Base-by-base conservation (phyloP, 78 protist genomes). In the Tieghemostelium lacteum region DNA sequence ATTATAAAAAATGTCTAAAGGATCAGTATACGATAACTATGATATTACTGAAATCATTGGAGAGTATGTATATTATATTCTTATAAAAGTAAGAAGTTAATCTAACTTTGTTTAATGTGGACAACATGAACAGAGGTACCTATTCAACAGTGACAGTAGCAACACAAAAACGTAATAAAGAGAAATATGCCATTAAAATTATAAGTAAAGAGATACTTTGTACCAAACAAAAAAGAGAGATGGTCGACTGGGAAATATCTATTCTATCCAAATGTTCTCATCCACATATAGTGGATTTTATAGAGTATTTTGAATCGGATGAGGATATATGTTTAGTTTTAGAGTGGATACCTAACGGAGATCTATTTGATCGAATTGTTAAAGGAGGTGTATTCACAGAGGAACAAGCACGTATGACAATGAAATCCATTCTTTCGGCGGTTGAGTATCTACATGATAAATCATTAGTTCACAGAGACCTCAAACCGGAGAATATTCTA, bases 401-500 rank as follows among this genome's bases (percentile, higher is more conserved):
- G 73, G 86, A 73, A 39, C 85, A 69, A 45, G 88, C 95, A 63
- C 8, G 57, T 31, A 28, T 37, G 36, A 63, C 92, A 55, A 88
- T 93, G 80, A 74, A 49, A 10, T 86, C 91, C 20, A 55, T 93
- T 8, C 36, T 93, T 22, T 73, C 76, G 10, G 95, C 95, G 0
- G 85, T 93, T 28, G 86, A 73, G 10, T 71, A 93, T 73, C 45
- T 93, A 24, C 95, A 93, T 39, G 87, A 77, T 31, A 31, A 55
- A 54, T 74, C 85, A 19, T 24, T 93, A 10, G 95, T 88, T 16
- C 95, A 93, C 50, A 55, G 95, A 31, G 95, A 93, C 49, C n/a
- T 93, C n/a, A 89, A 89, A 33, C 95, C 95, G 22, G 95, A 94
- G 74, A 94, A 94, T 57, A 72, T 94, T 20, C 29, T 94, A 17